Base-by-base conservation (phyloP, 2,329 filamentous ascomycete species). In the Leptographium procerum region DNA sequence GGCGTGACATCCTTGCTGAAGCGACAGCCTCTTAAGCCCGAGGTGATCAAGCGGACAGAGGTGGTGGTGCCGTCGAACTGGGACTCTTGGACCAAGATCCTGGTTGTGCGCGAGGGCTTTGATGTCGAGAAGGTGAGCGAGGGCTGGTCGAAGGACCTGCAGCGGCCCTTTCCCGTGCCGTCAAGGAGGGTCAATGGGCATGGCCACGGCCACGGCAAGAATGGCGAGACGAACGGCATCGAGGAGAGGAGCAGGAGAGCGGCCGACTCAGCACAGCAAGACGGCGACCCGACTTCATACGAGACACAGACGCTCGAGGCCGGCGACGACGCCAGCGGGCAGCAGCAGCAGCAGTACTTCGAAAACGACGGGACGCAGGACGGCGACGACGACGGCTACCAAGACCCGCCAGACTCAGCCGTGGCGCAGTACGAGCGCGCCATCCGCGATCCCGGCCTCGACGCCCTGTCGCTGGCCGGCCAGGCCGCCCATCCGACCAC, bases 21-120 rank as follows among this genome's bases (percentile, higher is more conserved):
- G 71, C 83, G 85, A 62, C 82, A 89, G 67, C 83, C 87, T 28
- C 78, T 95, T 28, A 94, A 90, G 72, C 88, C 91, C 69, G 95
- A 96, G 66, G 88, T 95, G 61, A 94, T 95, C 64, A 94, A 94
- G 73, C 82, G 92, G 60, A 91, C 96, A 71, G 95, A 95, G 77
- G 91, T 99, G 57, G 79, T 96, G 6, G 88, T 99, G 0, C 92
- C 92, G 1, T 88, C 91, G 19, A 96, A 96, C 70, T 99, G 94
- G 94, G 94, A 99, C 71, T 96, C 91, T 0, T 96, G 91, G 89
- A 91, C 91, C 60, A 99, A 97, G 73, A 96, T 99, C 61, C 82
- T 92, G 48, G 90, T 97, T 51, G 77, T 97, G 31, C 84, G 90
- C 57, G 94, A 96, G 68, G 89, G 86, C 0, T 97, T 97, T 66